phyloP scores from a whole-genome alignment of 2,329 filamentous ascomycete genomes.

The Calonectria ilicicola region DNA sequence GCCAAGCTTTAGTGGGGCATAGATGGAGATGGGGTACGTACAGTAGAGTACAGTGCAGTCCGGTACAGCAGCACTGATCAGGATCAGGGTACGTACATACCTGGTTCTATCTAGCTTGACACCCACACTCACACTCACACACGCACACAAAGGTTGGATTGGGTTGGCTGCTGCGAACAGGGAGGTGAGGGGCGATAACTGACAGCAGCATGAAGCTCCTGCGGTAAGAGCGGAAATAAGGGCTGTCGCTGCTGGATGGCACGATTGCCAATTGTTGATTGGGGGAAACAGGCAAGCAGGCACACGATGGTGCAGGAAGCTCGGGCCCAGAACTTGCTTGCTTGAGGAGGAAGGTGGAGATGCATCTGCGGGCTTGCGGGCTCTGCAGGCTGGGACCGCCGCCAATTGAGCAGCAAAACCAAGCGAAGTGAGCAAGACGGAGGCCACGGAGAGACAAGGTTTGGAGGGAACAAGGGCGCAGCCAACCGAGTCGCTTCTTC shows the following conservation, averaged over 20 bases:
- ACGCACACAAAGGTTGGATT: not conserved
- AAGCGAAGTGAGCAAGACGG: not conserved
- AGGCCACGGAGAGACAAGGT: conserved; percentile 5
- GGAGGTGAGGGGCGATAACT: too few relatives aligned
- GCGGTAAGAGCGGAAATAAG: conserved; percentile 7
- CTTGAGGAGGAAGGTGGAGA: conserved; percentile 1
- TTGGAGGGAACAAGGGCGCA: not conserved
- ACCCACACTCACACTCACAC: too few relatives aligned
- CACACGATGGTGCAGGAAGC: not conserved
- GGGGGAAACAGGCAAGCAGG: not conserved
- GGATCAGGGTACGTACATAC: not conserved
- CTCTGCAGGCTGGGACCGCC: too few relatives aligned
- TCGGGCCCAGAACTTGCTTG: not conserved
- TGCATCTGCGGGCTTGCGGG: not conserved
- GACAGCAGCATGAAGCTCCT: too few relatives aligned
- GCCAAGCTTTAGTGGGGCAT: not conserved
- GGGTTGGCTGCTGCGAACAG: conserved; percentile 3
- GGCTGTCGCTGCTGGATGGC: not conserved
- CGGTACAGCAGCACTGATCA: too few relatives aligned
- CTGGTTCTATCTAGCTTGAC: not conserved
- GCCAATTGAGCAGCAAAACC: not conserved
- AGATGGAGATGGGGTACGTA: not conserved
- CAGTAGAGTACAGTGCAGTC: too few relatives aligned
- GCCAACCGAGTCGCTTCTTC: not conserved
- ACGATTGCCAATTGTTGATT: not conserved